phyloP scores from a whole-genome alignment of 805 yeast genomes.

The Suhomyces canberraensis region DNA sequence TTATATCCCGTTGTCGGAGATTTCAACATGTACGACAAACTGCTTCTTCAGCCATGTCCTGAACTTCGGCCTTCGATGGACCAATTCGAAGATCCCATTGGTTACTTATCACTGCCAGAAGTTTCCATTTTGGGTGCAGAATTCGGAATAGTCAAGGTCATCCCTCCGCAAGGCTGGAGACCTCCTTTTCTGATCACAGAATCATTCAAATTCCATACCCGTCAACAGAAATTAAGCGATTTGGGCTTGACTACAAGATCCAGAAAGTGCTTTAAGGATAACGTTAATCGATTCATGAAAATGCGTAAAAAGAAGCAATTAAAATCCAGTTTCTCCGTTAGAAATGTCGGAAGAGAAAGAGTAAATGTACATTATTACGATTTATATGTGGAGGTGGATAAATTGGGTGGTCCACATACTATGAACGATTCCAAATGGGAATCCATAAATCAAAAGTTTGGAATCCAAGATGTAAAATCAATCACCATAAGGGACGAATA shows the following conservation, averaged over 20 bases:
- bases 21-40: constrained; percentile 19
- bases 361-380: constrained; percentile 35
- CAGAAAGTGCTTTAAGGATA: constrained; percentile 58
- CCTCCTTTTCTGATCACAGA: constrained; percentile 57
- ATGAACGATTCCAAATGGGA: constrained; percentile 20
- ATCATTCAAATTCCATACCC: constrained; percentile 59
- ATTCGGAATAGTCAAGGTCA: constrained; percentile 51
- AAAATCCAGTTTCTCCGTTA: constrained; percentile 18
- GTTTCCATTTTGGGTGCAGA: constrained; percentile 40
- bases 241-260: constrained; percentile 61
- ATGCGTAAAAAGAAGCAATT: constrained; percentile 33
- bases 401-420: constrained; percentile 17
- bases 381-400: constrained; percentile 32
- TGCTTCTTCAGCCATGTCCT: constrained; percentile 41
- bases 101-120: constrained; percentile 42
- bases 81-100: constrained; percentile 50
- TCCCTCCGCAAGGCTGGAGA: constrained; percentile 52
- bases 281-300: constrained; percentile 53
- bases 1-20: too few relatives aligned
- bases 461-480: constrained; percentile 12
- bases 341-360: neutral
- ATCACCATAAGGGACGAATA: constrained; percentile 22
- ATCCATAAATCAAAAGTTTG: constrained; percentile 16
- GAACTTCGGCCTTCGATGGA: constrained; percentile 41
- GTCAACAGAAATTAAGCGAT: constrained; percentile 66